A percentile compares a stretch with the other conserved stretches of the same genome.
Evolutionary conservation across 331 rosid species (phyloP).

Genomic region (Acacia concinna): DNA sequence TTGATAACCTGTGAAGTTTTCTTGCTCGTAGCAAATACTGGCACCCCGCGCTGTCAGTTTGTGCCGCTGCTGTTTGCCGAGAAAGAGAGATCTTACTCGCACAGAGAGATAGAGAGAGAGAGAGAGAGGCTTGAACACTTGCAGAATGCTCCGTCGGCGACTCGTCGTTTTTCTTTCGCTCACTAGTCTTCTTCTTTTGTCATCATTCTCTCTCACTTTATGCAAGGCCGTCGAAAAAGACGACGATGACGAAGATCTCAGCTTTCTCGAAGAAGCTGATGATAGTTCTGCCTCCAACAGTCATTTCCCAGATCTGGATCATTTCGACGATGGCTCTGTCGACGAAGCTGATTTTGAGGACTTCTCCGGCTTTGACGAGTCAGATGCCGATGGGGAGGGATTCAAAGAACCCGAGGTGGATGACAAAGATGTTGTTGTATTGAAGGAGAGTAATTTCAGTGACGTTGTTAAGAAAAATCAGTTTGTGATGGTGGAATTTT

Average conservation of each 20-base stretch:
- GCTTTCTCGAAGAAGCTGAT: constrained; percentile 77
- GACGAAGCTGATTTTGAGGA: constrained; percentile 51
- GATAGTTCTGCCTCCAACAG: constrained; percentile 27
- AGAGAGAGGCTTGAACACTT: background rate
- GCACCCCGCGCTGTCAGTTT: background rate
- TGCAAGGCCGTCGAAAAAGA: constrained; percentile 38
- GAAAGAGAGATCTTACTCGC: background rate
- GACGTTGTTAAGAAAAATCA: constrained; percentile 58
- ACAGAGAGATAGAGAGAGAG: too few relatives aligned
- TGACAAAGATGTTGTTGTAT: constrained; percentile 80
- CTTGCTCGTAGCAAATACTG: background rate
- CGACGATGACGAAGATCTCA: constrained; percentile 79
- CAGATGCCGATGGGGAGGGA: constrained; percentile 42
- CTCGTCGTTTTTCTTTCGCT: constrained; percentile 50
- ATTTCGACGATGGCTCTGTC: constrained; percentile 26
- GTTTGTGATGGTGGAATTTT: constrained; percentile 89
- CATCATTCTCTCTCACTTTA: constrained; percentile 49
- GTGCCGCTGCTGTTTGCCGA: background rate
- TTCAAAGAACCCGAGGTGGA: constrained; percentile 62
- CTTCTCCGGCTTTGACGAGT: constrained; percentile 59
- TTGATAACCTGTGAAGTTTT: background rate
- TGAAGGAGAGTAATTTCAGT: constrained; percentile 84
- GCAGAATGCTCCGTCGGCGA: constrained; percentile 64
- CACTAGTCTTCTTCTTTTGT: constrained; percentile 56
- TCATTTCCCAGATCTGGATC: constrained; percentile 51